Conservation (phyloP, 352 stramenopile genomes). For the Stephanocyclus meneghinianus region DNA sequence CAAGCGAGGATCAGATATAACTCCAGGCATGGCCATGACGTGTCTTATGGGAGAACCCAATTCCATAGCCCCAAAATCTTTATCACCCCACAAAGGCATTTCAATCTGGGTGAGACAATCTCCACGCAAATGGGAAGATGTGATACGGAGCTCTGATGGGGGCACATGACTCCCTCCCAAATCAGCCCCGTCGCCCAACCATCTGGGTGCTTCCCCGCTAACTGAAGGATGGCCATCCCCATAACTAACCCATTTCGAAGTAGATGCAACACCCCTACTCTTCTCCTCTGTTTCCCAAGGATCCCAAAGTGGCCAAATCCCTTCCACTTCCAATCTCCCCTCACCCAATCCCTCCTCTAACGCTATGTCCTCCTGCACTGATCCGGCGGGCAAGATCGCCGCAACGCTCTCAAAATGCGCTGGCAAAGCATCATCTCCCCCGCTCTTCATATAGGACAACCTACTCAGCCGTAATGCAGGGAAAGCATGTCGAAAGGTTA, state of each 20-base stretch:
- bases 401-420: conserved; percentile 83
- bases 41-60: conserved; percentile 73
- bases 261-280: not conserved
- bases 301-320: conserved; percentile 79
- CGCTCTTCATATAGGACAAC: conserved; percentile 79
- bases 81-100: conserved; percentile 80
- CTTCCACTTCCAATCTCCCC: conserved; percentile 65
- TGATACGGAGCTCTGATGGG: conserved; percentile 74
- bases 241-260: conserved; percentile 6
- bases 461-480: conserved; percentile 73
- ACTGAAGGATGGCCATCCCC: conserved; percentile 10
- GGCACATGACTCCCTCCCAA: conserved; percentile 71
- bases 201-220: conserved; percentile 27
- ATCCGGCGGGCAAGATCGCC: conserved; percentile 71
- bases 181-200: conserved; percentile 67
- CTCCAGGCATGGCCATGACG: conserved; percentile 59
- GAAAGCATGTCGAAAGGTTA: conserved; percentile 75
- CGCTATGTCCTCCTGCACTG: conserved; percentile 58
- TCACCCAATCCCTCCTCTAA: conserved; percentile 43
- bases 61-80: conserved; percentile 79
- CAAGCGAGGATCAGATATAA: not conserved
- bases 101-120: conserved; percentile 70
- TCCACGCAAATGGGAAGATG: conserved; percentile 46
- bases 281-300: conserved; percentile 52
- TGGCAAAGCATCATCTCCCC: conserved; percentile 66